phyloP scores from a whole-genome alignment of 164 flowering plant species.

The Sextonia rubra region DNA sequence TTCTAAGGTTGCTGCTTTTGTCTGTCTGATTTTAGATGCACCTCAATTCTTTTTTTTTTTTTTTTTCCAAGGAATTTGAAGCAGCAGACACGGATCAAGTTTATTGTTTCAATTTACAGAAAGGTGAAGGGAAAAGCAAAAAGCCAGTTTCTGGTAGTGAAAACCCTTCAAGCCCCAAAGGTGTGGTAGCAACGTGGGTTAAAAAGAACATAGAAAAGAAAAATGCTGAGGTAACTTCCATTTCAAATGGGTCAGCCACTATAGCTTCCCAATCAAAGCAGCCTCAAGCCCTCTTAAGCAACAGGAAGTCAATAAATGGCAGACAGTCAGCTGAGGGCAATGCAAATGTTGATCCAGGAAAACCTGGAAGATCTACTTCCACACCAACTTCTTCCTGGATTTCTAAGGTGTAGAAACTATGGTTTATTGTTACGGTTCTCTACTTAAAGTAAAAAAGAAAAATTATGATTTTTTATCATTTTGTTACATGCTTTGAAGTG shows the following conservation, averaged over 20 bases:
- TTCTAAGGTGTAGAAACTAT: constrained; percentile 16
- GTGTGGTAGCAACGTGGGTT: constrained; percentile 18
- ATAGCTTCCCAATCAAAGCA: constrained; percentile 32
- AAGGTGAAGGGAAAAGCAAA: neutral
- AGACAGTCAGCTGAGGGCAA: constrained; percentile 26
- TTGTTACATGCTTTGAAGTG: neutral
- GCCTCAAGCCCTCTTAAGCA: constrained; percentile 15
- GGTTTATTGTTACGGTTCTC: neutral
- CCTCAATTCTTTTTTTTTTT: constrained; percentile 2
- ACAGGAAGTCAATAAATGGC: constrained; percentile 40
- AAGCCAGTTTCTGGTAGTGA: neutral
- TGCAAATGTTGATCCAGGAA: constrained; percentile 16
- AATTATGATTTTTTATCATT: too few species aligned
- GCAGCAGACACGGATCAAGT: constrained; percentile 3
- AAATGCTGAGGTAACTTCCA: constrained; percentile 23
- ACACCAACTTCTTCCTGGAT: constrained; percentile 12
- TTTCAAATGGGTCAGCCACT: constrained; percentile 40
- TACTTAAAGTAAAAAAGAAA: too few species aligned
- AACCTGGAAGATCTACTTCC: constrained; percentile 19
- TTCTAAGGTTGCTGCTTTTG: neutral
- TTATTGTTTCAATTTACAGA: neutral
- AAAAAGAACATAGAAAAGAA: constrained; percentile 43
- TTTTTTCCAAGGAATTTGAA: neutral
- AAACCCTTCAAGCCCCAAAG: constrained; percentile 32
- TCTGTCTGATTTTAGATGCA: neutral